Evolutionary conservation across 176 grass and related monocot species (phyloP), one percentile per base, ranked within the genome.

Genomic region (Aegilops sharonensis): DNA sequence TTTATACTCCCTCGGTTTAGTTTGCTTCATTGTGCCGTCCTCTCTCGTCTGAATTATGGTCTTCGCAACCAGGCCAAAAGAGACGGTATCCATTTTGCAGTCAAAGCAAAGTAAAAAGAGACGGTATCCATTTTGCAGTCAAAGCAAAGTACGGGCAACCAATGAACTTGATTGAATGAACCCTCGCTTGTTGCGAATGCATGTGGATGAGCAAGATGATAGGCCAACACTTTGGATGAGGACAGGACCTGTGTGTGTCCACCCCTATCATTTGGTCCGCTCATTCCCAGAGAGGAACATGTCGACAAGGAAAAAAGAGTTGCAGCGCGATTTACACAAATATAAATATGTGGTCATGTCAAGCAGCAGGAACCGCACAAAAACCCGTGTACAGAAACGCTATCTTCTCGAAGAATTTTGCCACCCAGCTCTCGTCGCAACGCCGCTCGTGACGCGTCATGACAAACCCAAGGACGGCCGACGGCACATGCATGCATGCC

Each of bases 361-460:
- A 35, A 42, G 54, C 21, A 74, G 57, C 56, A 75, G 18, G 9
- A 37, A 75, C 82, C 70, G 5, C 69, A 62, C 52, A 83, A 30
- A 30, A 18, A 64, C 39, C 21, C 77, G 62, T 79, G 59, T 59
- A 0, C 56, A 59, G 36, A 71, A 65, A 37, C 57, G 18, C 8
- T 84, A 84, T 75, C 56, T 27, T 42, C 39, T 48, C 21, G 56
- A 75, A 64, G 11, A 48, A 75, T 45, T 64, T n/a, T 3, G 36
- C 35, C 59, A 35, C 13, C 34, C 57, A 64, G 77, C 77, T 17
- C 42, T 54, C 13, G 30, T 17, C 60, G 50, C 1, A 48, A 6
- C 39, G 40, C 63, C 20, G 42, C 79, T 63, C 63, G 79, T 81
- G 79, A 81, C 4, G 62, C 14, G 13, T 80, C 60, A 64, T n/a